Base-by-base conservation (phyloP, 148 eudicot genomes). In the Hydrangea macrophylla region DNA sequence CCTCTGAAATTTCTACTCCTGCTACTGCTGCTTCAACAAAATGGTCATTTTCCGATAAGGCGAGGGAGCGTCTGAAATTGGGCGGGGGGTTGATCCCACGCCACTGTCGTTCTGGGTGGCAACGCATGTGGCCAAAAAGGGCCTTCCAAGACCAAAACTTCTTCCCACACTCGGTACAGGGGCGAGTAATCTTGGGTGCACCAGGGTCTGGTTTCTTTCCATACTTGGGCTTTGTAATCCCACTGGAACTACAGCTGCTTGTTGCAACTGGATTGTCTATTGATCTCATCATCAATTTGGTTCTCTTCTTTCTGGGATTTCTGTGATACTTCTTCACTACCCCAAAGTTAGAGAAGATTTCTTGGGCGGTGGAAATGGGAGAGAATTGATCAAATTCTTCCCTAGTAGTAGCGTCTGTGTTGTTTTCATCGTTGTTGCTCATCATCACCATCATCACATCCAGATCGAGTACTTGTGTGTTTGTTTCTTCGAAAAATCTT, bases 81-180 rank as follows among this genome's bases (percentile, higher is more conserved):
- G 87, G 82, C 1, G 96, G 98, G 13, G 96, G 96, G 80, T 88
- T 86, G n/a, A 93, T 90, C 0, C 98, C 98, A 0, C 98, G 88
- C 98, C 96, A 93, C 58, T 85, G 85, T 27, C 98, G 87, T 33
- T 93, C 95, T 0, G 98, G 98, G 77, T 93, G 98, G 72, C 98
- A 93, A 1, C 98, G 88, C 98, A 93, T 93, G 82, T 93, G 98
- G 13, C 98, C 98, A 9, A 84, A 93, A 20, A 93, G 85, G 0
- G 98, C 98, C 65, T 93, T 93, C 85, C 80, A 75, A 0, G 98
- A 93, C 92, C 95, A 90, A 65, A 93, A 93, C 55, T 60, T 86
- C 73, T 77, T 84, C 0, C 98, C 96, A 40, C 98, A 90, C 71
- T 93, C 98, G 1, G 75, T 88, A 72, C 98, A 93, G 0, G 98